A percentile compares a stretch with the other conserved stretches of the same genome.
Evolutionary conservation across 176 grass and related monocot genomes (phyloP).

Genomic region (Zoysia japonica): DNA sequence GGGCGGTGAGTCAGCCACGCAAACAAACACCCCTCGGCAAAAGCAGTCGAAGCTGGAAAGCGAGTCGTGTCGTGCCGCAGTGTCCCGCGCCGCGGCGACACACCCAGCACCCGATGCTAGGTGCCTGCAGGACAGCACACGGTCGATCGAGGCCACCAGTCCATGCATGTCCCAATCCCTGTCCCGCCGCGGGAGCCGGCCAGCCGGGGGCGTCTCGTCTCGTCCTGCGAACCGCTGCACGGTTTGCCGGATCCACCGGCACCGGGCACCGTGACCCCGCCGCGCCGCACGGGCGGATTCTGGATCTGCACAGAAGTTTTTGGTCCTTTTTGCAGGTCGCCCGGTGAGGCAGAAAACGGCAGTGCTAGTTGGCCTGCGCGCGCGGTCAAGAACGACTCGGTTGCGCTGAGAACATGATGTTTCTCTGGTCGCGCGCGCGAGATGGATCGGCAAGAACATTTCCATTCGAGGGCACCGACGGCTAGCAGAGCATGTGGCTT

Average conservation of each 20-base stretch:
- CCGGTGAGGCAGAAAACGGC: constrained; percentile 3
- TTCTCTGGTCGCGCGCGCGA: background rate
- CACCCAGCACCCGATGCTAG: background rate
- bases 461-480: background rate
- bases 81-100: constrained; percentile 39
- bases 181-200: background rate
- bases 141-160: background rate
- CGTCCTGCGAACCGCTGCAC: background rate
- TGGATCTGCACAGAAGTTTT: background rate
- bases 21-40: background rate
- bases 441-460: background rate
- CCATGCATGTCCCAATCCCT: background rate
- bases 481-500: background rate
- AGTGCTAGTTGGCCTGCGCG: background rate
- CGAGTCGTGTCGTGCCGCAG: too few species aligned
- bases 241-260: background rate
- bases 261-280: constrained; percentile 1
- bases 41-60: background rate
- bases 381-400: background rate
- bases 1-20: too few species aligned
- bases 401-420: background rate
- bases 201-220: background rate
- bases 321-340: background rate
- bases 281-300: background rate
- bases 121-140: constrained; percentile 18